Base-by-base conservation (phyloP, 2,329 filamentous ascomycete species). In the Diaporthe vexans region DNA sequence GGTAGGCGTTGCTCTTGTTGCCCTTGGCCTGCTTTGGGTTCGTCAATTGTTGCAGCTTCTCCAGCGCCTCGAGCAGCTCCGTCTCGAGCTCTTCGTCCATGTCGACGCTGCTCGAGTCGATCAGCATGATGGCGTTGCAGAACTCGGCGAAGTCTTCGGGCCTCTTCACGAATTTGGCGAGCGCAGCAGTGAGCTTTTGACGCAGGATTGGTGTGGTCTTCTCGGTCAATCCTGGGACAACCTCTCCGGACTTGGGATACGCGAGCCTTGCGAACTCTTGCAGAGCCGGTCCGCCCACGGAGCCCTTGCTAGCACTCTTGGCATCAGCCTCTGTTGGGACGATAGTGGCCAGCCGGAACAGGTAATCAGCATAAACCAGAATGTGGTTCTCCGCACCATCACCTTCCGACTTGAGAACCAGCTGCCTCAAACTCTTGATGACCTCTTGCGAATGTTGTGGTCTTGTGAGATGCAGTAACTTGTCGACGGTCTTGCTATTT, bases 1-100 rank as follows among this genome's bases (percentile, higher is more conserved):
- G 91, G 86, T 86, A 75, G 82, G 83, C 73, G 81, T 86, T 79
- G 81, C 85, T 77, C 74, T 80, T 72, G 78, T 82, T 21, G 80
- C 80, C 75, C 78, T 69, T 80, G 76, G 77, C 81, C 56, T 72
- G 79, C 77, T 81, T 83, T 13, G 80, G 78, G 48, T 88, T 89
- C 37, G 88, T 82, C 17, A 90, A 83, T 77, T 88, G 88, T 74
- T 86, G 82, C 81, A 92, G 86, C 24, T 86, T 85, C 73, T 86
- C 84, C 8, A 89, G 78, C 0, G 89, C 90, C 40, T 87, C 86
- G 29, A 87, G 83, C 11, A 89, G 86, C 57, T 89, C 88, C 26
- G 86, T 81, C 78, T 88, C 83, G 75, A 90, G 86, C 71, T 88
- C 88, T 6, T 86, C 86, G n/a, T 88, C 87, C 87, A 91, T 91